Percentiles rank a stretch among this genome's conserved stretches.
Conservation (phyloP, 2,329 filamentous ascomycete species). For the Sclerotinia subarctica region DNA sequence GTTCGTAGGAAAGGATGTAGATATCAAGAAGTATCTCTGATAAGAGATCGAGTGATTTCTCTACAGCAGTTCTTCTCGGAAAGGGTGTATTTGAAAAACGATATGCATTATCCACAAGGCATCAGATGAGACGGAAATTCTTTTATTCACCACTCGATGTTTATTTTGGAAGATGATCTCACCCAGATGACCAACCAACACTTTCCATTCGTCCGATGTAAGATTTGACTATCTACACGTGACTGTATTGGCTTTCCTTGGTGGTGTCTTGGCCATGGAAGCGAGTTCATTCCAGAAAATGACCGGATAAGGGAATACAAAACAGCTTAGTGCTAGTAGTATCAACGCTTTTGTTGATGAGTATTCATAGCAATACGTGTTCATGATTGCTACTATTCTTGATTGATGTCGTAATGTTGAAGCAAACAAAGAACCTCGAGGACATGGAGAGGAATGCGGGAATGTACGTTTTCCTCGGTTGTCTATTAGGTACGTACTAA, state of each 20-base stretch:
- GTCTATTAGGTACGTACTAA: neutral
- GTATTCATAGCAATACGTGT: neutral
- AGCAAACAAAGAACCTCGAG: neutral
- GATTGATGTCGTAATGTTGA: neutral
- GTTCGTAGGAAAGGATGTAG: neutral
- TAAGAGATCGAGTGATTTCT: no score
- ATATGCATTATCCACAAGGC: neutral
- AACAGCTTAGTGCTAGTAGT: neutral
- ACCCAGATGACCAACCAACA: neutral
- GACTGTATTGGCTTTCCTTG: neutral
- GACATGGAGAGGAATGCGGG: neutral
- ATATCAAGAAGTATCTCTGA: neutral
- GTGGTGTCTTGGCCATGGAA: neutral
- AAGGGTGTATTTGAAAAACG: no score
- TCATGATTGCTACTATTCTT: neutral
- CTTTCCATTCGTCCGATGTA: neutral
- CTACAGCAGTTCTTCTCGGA: no score
- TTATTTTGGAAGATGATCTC: neutral
- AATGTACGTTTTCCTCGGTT: no score
- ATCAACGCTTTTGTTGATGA: neutral
- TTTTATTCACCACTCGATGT: neutral
- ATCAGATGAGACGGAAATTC: neutral
- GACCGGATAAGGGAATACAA: neutral
- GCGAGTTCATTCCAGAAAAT: neutral
- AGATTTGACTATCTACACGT: neutral